Percentiles rank a stretch among this genome's conserved stretches.
These are phyloP conservation scores for Pleurozium schreberi DNA, from an alignment of 225 moss, liverwort and hornwort species.

Conservation along the genomic window DNA sequence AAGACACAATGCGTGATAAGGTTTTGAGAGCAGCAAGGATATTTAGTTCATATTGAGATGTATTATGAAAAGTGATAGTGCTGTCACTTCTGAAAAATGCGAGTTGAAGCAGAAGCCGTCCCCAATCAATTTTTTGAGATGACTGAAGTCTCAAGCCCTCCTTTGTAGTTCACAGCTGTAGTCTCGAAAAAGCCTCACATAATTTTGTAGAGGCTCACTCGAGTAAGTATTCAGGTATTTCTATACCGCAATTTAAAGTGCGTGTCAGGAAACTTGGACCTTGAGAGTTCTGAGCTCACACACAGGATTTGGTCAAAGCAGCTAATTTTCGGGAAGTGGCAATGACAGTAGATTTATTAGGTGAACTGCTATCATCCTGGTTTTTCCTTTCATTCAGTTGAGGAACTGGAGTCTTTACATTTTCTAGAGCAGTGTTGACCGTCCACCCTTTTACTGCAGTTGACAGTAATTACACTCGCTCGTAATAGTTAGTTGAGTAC, in stretches of 20 bases:
- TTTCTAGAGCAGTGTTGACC: background rate
- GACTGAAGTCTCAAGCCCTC: background rate
- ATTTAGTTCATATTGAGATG: background rate
- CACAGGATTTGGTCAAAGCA: slow-evolving; percentile 4
- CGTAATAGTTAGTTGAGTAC: background rate
- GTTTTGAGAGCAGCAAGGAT: background rate
- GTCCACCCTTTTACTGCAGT: background rate
- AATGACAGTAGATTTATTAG: background rate
- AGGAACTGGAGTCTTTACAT: background rate
- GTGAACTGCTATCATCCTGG: background rate
- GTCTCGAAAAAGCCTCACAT: background rate
- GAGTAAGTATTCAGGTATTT: background rate
- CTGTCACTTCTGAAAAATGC: background rate
- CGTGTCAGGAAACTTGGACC: slow-evolving; percentile 12
- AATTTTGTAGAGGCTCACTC: background rate
- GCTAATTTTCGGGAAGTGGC: background rate
- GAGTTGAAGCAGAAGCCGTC: background rate
- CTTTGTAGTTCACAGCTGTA: background rate
- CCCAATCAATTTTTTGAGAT: background rate
- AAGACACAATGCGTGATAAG: background rate
- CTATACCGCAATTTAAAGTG: background rate
- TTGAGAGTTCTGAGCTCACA: background rate
- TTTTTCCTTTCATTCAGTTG: background rate
- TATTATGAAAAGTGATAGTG: background rate
- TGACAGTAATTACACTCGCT: background rate